Conservation (phyloP, 2,329 filamentous ascomycete genomes). For the Alternaria sp. region DNA sequence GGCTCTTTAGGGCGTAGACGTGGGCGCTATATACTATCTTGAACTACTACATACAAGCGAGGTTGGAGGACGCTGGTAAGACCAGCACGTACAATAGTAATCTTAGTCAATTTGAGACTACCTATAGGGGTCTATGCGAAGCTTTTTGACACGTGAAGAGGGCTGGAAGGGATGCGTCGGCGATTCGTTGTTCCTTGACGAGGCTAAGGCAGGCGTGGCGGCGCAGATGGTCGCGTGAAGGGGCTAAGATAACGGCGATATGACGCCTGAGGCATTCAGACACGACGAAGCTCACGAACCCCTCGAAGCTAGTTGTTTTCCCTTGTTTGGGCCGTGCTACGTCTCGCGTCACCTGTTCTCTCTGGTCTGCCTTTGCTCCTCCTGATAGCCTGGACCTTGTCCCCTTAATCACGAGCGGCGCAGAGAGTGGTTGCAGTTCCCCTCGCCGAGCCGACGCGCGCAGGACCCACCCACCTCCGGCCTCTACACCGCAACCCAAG, state of each 20-base stretch:
- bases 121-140: not conserved
- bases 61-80: not conserved
- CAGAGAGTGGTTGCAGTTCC: conserved; percentile 10
- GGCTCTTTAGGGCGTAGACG: conserved; percentile 16
- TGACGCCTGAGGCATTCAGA: conserved; percentile 13
- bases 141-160: not conserved
- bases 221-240: conserved; percentile 19
- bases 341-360: not conserved
- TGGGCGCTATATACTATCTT: conserved; percentile 1
- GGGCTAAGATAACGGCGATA: conserved; percentile 19
- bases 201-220: conserved; percentile 10
- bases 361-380: not conserved
- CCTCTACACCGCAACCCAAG: conserved; percentile 28
- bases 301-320: not conserved
- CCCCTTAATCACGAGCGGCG: conserved; percentile 5
- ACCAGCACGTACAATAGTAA: conserved; percentile 19
- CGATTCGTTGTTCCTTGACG: conserved; percentile 2
- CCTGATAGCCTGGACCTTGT: not conserved
- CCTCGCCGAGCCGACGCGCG: conserved; percentile 16
- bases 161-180: not conserved
- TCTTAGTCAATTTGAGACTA: conserved; percentile 4
- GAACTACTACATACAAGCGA: conserved; percentile 2
- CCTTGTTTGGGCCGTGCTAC: not conserved
- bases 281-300: not conserved
- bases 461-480: conserved; percentile 24